These are phyloP conservation scores for Linum trigynum DNA, from an alignment of 345 rosid genomes.

Conservation along the genomic window DNA sequence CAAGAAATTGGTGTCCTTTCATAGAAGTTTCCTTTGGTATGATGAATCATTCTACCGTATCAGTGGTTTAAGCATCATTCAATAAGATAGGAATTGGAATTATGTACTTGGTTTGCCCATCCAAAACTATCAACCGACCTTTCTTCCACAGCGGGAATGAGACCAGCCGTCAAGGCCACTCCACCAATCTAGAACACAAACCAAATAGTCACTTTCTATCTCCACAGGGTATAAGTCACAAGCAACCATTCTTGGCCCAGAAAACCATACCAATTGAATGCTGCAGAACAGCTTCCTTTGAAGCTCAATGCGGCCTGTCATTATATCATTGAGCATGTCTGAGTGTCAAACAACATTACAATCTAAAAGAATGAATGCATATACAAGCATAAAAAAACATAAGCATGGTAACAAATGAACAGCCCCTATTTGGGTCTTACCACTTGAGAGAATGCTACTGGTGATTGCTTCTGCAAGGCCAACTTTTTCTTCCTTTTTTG, in stretches of 20 bases:
- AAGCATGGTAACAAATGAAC: slow-evolving; percentile 1
- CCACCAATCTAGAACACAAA: slow-evolving; percentile 67
- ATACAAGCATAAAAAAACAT: slow-evolving; percentile 12
- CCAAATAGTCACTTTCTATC: slow-evolving; percentile 15
- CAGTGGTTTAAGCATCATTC: not conserved
- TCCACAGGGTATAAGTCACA: slow-evolving; percentile 1
- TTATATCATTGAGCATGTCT: not conserved
- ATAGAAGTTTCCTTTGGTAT: not conserved
- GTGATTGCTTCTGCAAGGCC: slow-evolving; percentile 93
- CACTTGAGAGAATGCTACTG: slow-evolving; percentile 77
- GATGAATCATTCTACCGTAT: not conserved
- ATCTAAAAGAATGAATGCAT: not conserved
- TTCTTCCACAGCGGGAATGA: slow-evolving; percentile 66
- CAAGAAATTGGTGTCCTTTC: not conserved
- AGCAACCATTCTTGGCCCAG: slow-evolving; percentile 4
- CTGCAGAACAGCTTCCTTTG: slow-evolving; percentile 77
- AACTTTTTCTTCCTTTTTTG: slow-evolving; percentile 89
- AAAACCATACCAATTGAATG: slow-evolving; percentile 62
- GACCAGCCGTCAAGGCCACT: slow-evolving; percentile 75
- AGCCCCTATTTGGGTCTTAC: slow-evolving; percentile 29
- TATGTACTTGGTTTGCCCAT: slow-evolving; percentile 1
- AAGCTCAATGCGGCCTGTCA: slow-evolving; percentile 81
- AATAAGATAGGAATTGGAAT: not conserved
- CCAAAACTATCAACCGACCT: slow-evolving; percentile 38
- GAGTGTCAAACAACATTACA: not conserved